phyloP scores from a whole-genome alignment of 352 stramenopile genomes.

The Hyaloperonospora arabidopsidis region DNA sequence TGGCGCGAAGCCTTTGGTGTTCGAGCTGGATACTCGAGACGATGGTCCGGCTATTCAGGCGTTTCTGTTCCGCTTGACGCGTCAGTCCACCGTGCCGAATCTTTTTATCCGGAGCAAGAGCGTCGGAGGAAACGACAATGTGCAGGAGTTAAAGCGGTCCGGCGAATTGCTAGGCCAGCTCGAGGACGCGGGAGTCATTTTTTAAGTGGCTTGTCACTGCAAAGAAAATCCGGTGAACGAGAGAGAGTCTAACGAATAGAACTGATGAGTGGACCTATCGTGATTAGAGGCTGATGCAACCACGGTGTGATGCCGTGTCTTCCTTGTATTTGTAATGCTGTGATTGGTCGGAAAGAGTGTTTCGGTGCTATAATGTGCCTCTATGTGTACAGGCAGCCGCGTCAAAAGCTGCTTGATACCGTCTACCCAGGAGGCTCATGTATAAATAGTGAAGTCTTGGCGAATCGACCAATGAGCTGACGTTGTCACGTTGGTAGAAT shows the following conservation, averaged over 20 bases:
- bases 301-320: too few relatives aligned
- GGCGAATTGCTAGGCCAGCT: conserved; percentile 89
- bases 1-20: conserved; percentile 55
- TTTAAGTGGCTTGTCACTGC: conserved; percentile 15
- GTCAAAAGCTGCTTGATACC: too few relatives aligned
- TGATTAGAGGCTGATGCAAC: too few relatives aligned
- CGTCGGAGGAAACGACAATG: conserved; percentile 93
- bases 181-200: conserved; percentile 50
- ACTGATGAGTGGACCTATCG: too few relatives aligned
- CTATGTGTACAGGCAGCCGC: too few relatives aligned
- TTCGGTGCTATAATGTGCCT: too few relatives aligned
- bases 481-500: too few relatives aligned
- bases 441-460: too few relatives aligned
- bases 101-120: conserved; percentile 95
- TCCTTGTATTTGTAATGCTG: too few relatives aligned
- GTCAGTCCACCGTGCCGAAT: conserved; percentile 94
- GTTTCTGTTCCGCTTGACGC: conserved; percentile 88
- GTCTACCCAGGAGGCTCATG: too few relatives aligned
- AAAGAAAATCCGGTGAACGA: background rate
- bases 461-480: too few relatives aligned
- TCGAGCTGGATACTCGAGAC: conserved; percentile 74
- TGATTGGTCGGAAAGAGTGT: too few relatives aligned
- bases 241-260: background rate
- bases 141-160: conserved; percentile 69
- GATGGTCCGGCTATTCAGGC: conserved; percentile 89